phyloP scores from a whole-genome alignment of 345 rosid species.

The Microcos paniculata region DNA sequence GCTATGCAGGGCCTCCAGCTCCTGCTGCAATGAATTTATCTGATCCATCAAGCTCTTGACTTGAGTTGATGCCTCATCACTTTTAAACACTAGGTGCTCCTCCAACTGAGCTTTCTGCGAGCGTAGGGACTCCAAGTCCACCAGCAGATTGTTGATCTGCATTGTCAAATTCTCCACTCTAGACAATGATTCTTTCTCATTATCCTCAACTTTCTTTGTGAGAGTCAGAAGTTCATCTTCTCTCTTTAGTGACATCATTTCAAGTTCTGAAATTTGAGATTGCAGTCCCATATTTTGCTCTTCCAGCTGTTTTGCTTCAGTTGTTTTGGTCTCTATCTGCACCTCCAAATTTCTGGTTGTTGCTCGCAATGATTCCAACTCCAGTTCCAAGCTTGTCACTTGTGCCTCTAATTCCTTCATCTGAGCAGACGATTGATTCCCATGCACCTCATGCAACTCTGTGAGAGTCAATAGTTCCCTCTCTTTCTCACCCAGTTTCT shows the following conservation, averaged over 20 bases:
- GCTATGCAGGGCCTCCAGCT: conserved; percentile 48
- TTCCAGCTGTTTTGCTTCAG: conserved; percentile 44
- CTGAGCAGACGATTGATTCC: conserved; percentile 44
- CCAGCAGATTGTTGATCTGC: conserved; percentile 42
- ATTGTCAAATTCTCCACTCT: conserved; percentile 52
- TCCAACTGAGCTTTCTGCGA: conserved; percentile 63
- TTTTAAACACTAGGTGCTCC: conserved; percentile 44
- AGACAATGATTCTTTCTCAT: conserved; percentile 48
- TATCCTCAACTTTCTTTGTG: conserved; percentile 52
- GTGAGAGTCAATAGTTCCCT: conserved; percentile 45
- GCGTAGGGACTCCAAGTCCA: conserved; percentile 38
- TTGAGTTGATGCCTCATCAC: conserved; percentile 53
- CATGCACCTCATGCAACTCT: conserved; percentile 54
- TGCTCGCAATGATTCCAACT: conserved; percentile 44
- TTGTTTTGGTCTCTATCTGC: conserved; percentile 44
- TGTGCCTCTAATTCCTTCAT: conserved; percentile 42
- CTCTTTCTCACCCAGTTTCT: conserved; percentile 50
- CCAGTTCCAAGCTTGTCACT: conserved; percentile 43
- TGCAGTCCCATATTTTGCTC: conserved; percentile 44
- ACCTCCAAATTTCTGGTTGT: conserved; percentile 42
- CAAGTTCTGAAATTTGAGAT: conserved; percentile 53
- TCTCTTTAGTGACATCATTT: conserved; percentile 41
- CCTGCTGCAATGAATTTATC: conserved; percentile 43
- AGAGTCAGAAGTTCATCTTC: conserved; percentile 49
- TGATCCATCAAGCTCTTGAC: conserved; percentile 51